A percentile compares a stretch with the other conserved stretches of the same genome.
phyloP scores from a whole-genome alignment of 2,329 filamentous ascomycete species.

The Daldinia sp. region DNA sequence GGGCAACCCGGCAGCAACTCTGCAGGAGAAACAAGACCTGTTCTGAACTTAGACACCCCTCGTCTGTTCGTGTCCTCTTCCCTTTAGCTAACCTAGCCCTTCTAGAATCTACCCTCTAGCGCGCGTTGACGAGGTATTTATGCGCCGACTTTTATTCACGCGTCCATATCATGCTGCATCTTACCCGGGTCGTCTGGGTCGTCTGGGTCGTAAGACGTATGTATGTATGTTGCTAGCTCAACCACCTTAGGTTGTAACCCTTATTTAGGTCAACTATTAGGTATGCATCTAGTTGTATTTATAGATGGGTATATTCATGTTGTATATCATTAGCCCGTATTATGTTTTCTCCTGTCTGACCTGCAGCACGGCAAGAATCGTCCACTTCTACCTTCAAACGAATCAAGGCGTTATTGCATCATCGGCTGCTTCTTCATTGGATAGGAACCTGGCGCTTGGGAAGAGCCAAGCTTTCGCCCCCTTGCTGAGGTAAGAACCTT shows the following conservation, averaged over 20 bases:
- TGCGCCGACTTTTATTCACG: constrained; percentile 18
- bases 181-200: not conserved
- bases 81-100: not conserved
- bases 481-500: constrained; percentile 12
- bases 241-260: no score
- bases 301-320: not conserved
- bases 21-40: constrained; percentile 20
- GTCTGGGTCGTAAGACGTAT: no score
- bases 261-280: no score
- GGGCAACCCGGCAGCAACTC: constrained; percentile 43
- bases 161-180: constrained; percentile 25
- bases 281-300: no score
- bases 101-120: constrained; percentile 1
- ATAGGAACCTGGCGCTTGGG: constrained; percentile 13
- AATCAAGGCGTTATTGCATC: constrained; percentile 38
- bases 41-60: constrained; percentile 12
- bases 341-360: constrained; percentile 20
- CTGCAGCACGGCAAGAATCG: constrained; percentile 26
- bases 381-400: constrained; percentile 11
- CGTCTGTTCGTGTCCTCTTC: constrained; percentile 6
- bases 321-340: constrained; percentile 16
- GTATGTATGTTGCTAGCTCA: no score
- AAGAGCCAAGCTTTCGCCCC: constrained; percentile 30
- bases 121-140: constrained; percentile 20
- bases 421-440: constrained; percentile 36